These are phyloP conservation scores for Podospora comata DNA, from an alignment of 495 filamentous ascomycete species.

Conservation along the genomic window DNA sequence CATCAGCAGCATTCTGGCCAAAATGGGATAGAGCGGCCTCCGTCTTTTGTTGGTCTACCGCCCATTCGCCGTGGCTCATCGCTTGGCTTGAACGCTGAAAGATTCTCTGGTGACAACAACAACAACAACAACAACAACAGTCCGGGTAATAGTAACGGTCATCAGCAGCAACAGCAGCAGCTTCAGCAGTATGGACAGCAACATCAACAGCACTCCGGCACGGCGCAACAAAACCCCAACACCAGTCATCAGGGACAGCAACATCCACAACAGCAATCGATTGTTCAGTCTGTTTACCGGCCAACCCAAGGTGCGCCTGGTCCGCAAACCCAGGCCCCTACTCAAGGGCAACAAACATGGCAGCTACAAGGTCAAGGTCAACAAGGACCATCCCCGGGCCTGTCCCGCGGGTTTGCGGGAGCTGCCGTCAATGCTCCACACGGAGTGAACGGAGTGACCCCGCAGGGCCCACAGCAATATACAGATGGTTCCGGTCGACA, in stretches of 20 bases:
- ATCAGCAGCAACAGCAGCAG: constrained; percentile 18
- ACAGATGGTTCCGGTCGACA: constrained; percentile 16
- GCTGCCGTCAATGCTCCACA: constrained; percentile 17
- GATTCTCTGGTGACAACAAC: constrained; percentile 21
- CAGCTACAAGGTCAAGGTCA: constrained; percentile 25
- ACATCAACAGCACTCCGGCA: constrained; percentile 5
- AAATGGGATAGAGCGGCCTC: constrained; percentile 29
- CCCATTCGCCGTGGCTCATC: constrained; percentile 49
- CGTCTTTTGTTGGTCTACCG: constrained; percentile 47
- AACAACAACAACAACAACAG: not conserved
- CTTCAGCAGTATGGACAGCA: constrained; percentile 11
- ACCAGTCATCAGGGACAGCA: constrained; percentile 5
- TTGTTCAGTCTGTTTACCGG: constrained; percentile 30
- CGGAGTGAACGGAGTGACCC: constrained; percentile 16
- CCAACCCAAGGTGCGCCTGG: constrained; percentile 23
- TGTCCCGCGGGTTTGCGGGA: constrained; percentile 17
- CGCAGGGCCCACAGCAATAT: constrained; percentile 17
- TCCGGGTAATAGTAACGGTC: constrained; percentile 4
- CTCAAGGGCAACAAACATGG: constrained; percentile 19
- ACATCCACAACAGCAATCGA: constrained; percentile 10
- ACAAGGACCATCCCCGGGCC: constrained; percentile 2
- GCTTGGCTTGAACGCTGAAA: constrained; percentile 26
- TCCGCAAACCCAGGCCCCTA: constrained; percentile 11
- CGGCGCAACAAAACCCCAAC: constrained; percentile 13
- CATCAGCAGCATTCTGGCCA: constrained; percentile 18